phyloP scores from a whole-genome alignment of 1,284 basidiomycete species.

The Cyathus pygmaeus region DNA sequence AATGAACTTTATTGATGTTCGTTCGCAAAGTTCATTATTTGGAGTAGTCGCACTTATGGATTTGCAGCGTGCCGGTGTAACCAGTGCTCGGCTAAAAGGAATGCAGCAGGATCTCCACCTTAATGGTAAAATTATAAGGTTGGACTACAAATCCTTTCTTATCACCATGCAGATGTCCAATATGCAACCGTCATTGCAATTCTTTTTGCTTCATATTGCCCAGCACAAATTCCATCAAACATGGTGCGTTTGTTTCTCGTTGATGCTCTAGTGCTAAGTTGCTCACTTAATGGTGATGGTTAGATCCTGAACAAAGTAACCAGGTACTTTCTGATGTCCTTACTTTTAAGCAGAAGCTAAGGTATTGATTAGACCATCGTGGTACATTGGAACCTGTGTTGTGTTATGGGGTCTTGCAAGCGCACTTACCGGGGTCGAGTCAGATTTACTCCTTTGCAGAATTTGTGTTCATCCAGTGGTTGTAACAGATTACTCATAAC shows the following conservation, averaged over 20 bases:
- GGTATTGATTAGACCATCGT: slow-evolving; percentile 57
- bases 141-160: background rate
- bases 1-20: slow-evolving; percentile 77
- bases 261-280: too few relatives aligned
- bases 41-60: background rate
- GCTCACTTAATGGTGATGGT: background rate
- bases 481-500: slow-evolving; percentile 58
- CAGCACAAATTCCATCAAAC: slow-evolving; percentile 73
- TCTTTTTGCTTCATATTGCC: slow-evolving; percentile 68
- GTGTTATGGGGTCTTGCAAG: slow-evolving; percentile 73
- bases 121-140: slow-evolving; percentile 42
- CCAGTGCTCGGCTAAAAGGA: slow-evolving; percentile 69
- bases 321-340: slow-evolving; percentile 44
- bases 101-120: slow-evolving; percentile 66
- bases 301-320: slow-evolving; percentile 65
- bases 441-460: background rate
- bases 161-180: slow-evolving; percentile 57
- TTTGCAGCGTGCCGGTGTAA: slow-evolving; percentile 67
- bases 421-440: slow-evolving; percentile 64
- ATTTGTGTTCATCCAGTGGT: background rate
- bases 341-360: background rate
- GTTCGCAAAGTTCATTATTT: slow-evolving; percentile 2
- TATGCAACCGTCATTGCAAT: slow-evolving; percentile 69
- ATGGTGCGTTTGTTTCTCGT: slow-evolving; percentile 52
- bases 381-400: slow-evolving; percentile 69